Conservation (phyloP, 2,329 filamentous ascomycete genomes). For the Rutstroemia sp. region DNA sequence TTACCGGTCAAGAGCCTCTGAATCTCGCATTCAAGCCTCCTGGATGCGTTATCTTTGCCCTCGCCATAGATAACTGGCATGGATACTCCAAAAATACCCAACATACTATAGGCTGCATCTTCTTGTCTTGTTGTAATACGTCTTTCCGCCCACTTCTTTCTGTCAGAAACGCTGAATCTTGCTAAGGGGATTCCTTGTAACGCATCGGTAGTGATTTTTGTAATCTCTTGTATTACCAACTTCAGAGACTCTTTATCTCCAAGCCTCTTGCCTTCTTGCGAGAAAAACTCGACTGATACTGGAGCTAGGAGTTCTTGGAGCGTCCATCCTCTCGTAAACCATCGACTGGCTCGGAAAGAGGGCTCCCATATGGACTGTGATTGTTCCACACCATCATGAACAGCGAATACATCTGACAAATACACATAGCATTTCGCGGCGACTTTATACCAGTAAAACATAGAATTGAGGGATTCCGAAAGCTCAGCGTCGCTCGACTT, state of each 20-base stretch:
- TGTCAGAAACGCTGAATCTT: neutral
- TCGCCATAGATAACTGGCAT: constrained; percentile 39
- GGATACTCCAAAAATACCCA: constrained; percentile 37
- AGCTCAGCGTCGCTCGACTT: constrained; percentile 12
- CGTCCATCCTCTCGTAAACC: constrained; percentile 2
- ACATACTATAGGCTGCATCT: constrained; percentile 36
- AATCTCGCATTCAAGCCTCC: no score
- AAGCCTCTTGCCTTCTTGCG: neutral
- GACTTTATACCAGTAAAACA: constrained; percentile 16
- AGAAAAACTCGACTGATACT: neutral
- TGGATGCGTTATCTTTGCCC: constrained; percentile 10
- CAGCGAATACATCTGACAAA: constrained; percentile 11
- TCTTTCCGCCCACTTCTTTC: constrained; percentile 32
- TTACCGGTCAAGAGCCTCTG: no score
- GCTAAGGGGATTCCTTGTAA: neutral
- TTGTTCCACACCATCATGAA: constrained; percentile 12
- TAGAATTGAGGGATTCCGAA: constrained; percentile 13
- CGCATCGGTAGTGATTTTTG: neutral
- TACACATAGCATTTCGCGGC: constrained; percentile 14
- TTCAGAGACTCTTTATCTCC: neutral
- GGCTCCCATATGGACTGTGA: neutral
- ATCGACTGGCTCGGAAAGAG: neutral
- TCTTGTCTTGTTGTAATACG: constrained; percentile 31
- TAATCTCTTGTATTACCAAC: neutral
- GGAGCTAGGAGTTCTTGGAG: neutral